Percentiles rank a stretch among this genome's conserved stretches.
Evolutionary conservation across 768 basidiomycete species (phyloP).

Genomic region (Leccinum ochraceum): DNA sequence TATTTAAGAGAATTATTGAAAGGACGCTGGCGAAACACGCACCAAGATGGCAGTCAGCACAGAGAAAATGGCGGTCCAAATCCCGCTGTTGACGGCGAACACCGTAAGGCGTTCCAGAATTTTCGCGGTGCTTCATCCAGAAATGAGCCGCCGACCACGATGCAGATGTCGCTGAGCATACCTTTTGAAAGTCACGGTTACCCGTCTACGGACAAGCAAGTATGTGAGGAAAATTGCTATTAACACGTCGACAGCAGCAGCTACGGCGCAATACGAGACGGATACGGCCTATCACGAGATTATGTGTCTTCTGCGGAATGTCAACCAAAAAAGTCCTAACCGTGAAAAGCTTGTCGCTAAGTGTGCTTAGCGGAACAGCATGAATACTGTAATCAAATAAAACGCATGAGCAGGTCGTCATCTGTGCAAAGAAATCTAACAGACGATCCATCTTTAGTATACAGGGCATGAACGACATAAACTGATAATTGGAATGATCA

Average conservation of each 20-base stretch:
- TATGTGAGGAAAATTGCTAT: conserved; percentile 4
- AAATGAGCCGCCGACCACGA: not conserved
- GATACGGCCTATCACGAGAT: conserved; percentile 1
- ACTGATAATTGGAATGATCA: not conserved
- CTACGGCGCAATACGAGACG: conserved; percentile 3
- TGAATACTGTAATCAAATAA: not conserved
- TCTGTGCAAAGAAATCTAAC: not conserved
- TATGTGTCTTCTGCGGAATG: not conserved
- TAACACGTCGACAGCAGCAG: not conserved
- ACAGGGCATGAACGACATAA: not conserved
- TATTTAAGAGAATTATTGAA: too few relatives aligned
- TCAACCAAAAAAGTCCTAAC: not conserved
- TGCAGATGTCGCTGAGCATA: not conserved
- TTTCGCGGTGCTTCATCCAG: not conserved
- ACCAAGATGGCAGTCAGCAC: conserved; percentile 5
- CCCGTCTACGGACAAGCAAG: not conserved
- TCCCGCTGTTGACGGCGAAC: conserved; percentile 4
- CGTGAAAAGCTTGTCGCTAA: not conserved
- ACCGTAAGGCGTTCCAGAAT: conserved; percentile 3
- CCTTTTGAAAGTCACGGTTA: not conserved
- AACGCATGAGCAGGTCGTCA: not conserved
- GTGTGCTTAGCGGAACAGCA: not conserved
- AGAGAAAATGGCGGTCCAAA: conserved; percentile 6
- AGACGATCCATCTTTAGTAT: not conserved
- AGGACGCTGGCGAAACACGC: not conserved